A percentile compares a stretch with the other conserved stretches of the same genome.
These are phyloP conservation scores for Leishmania turanica DNA, from an alignment of 208 protist species.

Conservation along the genomic window DNA sequence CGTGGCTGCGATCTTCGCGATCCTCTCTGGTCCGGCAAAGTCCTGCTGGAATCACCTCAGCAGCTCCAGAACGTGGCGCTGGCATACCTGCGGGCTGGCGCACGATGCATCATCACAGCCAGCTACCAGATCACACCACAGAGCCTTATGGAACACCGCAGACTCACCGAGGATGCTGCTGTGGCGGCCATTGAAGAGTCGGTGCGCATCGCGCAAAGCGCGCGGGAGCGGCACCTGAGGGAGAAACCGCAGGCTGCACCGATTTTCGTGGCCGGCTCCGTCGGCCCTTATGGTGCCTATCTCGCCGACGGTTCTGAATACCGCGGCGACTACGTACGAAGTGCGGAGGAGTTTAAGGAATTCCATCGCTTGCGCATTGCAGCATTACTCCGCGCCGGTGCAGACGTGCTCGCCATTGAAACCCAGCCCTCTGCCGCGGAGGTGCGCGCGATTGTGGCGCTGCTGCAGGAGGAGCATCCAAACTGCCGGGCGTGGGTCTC, in stretches of 20 bases:
- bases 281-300: constrained; percentile 71
- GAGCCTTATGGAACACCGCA: constrained; percentile 43
- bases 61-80: constrained; percentile 39
- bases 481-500: constrained; percentile 44
- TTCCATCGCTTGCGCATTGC: constrained; percentile 64
- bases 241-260: constrained; percentile 12
- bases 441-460: constrained; percentile 46
- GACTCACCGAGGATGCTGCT: constrained; percentile 33
- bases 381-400: constrained; percentile 44
- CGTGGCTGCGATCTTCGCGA: constrained; percentile 49
- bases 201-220: constrained; percentile 41
- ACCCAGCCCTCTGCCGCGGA: constrained; percentile 57
- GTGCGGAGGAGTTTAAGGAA: constrained; percentile 32
- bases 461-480: constrained; percentile 58
- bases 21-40: constrained; percentile 70
- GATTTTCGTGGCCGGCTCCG: constrained; percentile 61
- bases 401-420: constrained; percentile 68
- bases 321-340: constrained; percentile 47
- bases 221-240: constrained; percentile 18
- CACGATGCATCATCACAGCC: constrained; percentile 62
- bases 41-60: constrained; percentile 43
- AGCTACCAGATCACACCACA: constrained; percentile 65
- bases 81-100: constrained; percentile 44
- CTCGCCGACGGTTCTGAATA: constrained; percentile 69
- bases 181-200: constrained; percentile 38